Base-by-base conservation (phyloP, 78 protist genomes). In the Reticulomyxa filosa region DNA sequence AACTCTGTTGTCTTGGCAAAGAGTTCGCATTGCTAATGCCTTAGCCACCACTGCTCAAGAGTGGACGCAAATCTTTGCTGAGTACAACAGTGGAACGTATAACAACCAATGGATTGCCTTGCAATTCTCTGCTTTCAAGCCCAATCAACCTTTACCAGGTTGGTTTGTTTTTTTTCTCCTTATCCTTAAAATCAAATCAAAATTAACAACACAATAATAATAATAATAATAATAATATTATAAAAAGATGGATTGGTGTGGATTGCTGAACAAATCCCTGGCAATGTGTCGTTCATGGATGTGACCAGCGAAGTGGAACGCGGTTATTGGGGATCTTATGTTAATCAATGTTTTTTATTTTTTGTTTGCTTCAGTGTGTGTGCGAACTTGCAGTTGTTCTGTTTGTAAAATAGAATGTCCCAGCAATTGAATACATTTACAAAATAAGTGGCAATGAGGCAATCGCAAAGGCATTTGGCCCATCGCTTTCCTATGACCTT, bases 91-190 rank as follows among this genome's bases (percentile, higher is more conserved):
- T 13, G 92, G 92, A 20, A 82, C 87, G 30, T 85, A 85, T 63
- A 76, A 77, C 62, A 82, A 85, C 46, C 87, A 82, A 70, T 81
- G 80, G 80, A 76, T 71, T 51, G 38, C n/a, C n/a, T n/a, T n/a
- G n/a, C n/a, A n/a, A n/a, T 79, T n/a, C 2, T 74, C 11, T 61
- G 76, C 65, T 73, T 33, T 38, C 78, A 75, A 46, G 33, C 32
- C n/a, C 20, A 46, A 63, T 57, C 67, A 63, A 51, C 61, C 20
- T 46, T 57, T 20, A 39, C n/a, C 67, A 20, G 20, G 67, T 56
- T n/a, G 62, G 20, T 34, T 56, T 34, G 20, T n/a, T n/a, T 56
- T 56, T 56, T 22, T 53, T n/a, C 75, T 82, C 57, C n/a, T n/a
- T n/a, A n/a, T n/a, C n/a, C n/a, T n/a, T n/a, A n/a, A n/a, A n/a